A percentile compares a stretch with the other conserved stretches of the same genome.
Conservation (phyloP, 768 basidiomycete species). For the Podaxis sp. region DNA sequence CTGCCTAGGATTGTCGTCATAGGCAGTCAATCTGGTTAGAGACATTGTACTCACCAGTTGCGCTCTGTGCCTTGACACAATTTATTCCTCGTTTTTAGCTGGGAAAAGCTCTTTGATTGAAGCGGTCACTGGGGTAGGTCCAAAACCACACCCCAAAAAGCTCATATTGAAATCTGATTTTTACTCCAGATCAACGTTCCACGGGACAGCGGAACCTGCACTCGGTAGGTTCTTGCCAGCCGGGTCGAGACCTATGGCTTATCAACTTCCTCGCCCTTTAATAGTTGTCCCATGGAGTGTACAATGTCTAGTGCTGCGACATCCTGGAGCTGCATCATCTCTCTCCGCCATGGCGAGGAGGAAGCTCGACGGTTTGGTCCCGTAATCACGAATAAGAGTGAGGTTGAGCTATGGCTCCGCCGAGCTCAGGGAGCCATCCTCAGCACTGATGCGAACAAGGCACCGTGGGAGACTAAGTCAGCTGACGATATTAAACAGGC, state of each 20-base stretch:
- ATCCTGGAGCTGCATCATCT: conserved; percentile 45
- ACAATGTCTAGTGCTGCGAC: conserved; percentile 40
- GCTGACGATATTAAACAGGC: conserved; percentile 14
- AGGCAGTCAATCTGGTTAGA: conserved; percentile 54
- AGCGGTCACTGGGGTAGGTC: conserved; percentile 52
- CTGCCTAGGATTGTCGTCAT: conserved; percentile 57
- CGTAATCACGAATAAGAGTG: conserved; percentile 34
- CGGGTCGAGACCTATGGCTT: background rate
- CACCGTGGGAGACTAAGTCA: conserved; percentile 14
- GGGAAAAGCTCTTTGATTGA: conserved; percentile 64
- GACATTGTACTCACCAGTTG: background rate
- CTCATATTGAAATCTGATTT: background rate
- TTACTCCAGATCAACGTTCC: conserved; percentile 54
- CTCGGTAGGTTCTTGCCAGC: conserved; percentile 35
- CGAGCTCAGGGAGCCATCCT: conserved; percentile 63
- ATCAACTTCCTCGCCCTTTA: background rate
- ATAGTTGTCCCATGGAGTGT: conserved; percentile 56
- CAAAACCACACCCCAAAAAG: background rate
- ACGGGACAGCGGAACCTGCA: conserved; percentile 61
- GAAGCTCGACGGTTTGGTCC: conserved; percentile 39
- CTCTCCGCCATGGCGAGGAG: conserved; percentile 26
- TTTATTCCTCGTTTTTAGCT: too few relatives aligned
- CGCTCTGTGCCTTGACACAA: background rate
- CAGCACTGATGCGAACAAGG: conserved; percentile 20
- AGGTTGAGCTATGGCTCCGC: conserved; percentile 54